Evolutionary conservation across 2,329 filamentous ascomycete genomes (phyloP), one percentile per base, ranked within the genome.

Genomic region (Nemania sp.): DNA sequence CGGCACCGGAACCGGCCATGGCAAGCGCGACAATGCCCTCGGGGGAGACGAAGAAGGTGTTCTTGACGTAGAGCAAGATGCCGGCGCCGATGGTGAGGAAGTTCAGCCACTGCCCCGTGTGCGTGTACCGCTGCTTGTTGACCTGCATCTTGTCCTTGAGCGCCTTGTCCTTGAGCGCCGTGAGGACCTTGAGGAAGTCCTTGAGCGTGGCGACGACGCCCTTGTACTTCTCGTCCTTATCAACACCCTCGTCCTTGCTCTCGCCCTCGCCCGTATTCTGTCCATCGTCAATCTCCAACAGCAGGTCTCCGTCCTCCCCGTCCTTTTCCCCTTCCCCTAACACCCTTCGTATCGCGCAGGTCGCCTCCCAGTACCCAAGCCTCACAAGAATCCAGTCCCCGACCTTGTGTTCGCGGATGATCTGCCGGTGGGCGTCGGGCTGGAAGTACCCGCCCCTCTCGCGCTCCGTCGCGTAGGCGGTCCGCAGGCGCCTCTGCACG

Each of bases 81-180:
- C 45, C 45, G 45, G 45, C 45, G 25, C 45, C 45, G 25, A 48
- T 48, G 12, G 45, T 48, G 25, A 48, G 45, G 45, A 48, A 48
- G 10, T 48, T 48, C 15, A 48, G 13, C 45, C 45, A 48, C 45
- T 48, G 45, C 5, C 45, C 25, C 45, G 45, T 48, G 15, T 48
- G 45, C 15, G 45, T 48, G 13, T 48, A 48, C 25, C 45, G 45
- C 45, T 48, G 45, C 45, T 48, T 48, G n/a, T 48, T 48, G 13
- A 48, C 45, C 25, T 48, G 45, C 45, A 48, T 48, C 45, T 48
- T 48, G 25, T 48, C 45, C 45, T 48, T 48, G 12, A 48, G 45
- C 25, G 45, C 45, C 45, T 48, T 48, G n/a, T 48, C 45, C 25
- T 48, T 48, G 5, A 48, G 45, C 13, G 25, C 20, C 25, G 45